Evolutionary conservation across 2,329 filamentous ascomycete genomes (phyloP), one percentile per base, ranked within the genome.

Genomic region (Aureobasidium sp.): DNA sequence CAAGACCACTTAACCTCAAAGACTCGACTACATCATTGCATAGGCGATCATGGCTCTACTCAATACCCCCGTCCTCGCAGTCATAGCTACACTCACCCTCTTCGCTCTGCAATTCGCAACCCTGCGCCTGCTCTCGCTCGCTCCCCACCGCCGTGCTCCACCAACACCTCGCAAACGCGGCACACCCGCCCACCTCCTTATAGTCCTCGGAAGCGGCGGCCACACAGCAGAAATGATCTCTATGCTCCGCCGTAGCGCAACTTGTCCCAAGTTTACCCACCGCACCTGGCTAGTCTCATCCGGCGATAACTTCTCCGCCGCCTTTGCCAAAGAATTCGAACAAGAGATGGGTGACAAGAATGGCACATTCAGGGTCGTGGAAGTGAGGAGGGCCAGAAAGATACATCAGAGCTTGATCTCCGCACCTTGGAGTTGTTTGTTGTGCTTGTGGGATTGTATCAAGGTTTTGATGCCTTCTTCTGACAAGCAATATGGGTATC

Each of bases 211-310:
- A 59, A 95, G 90, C 2, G 94, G 94, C 36, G 94, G 94, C 0
- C 94, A 99, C 76, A 97, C 94, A 0, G 87, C 91, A 52, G 94
- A 99, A 75, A 96, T 99, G 89, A 81, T 96, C 65, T 86, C 88
- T 70, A 89, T 97, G 78, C 84, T 99, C 68, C 78, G 80, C 67
- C 83, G 82, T 67, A 83, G 82, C 70, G 79, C 78, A 63, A 43
- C 36, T 61, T 74, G 75, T 59, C 56, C 63, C 8, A 73, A 74
- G 56, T 79, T 76, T 71, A 79, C 76, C 5, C 87, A 89, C 69
- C 84, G 94, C 29, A 93, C 90, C 32, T 99, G 96, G 73, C 77
- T 96, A 26, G 81, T 95, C 61, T 89, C 87, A 66, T 85, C 83
- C 1, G 92, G 89, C 0, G 94, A 99, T 71, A 75, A 72, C 9